These are phyloP conservation scores for Bruguiera gymnorhiza DNA, from an alignment of 345 rosid species.

Conservation along the genomic window DNA sequence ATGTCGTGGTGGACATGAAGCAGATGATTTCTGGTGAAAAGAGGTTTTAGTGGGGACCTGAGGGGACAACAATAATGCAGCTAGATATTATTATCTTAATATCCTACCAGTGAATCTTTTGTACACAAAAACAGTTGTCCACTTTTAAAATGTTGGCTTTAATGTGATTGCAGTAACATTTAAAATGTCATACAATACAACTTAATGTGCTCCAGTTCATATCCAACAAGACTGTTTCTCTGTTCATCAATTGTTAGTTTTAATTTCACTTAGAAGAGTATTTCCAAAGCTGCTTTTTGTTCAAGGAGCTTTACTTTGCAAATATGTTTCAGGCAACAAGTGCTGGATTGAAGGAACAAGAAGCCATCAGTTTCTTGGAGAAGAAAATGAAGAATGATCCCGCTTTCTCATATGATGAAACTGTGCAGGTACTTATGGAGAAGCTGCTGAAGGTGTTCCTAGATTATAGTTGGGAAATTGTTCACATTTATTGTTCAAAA, in stretches of 20 bases:
- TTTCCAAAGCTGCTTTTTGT: not conserved
- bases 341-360: constrained; percentile 97
- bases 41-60: too few species aligned
- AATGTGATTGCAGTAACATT: not conserved
- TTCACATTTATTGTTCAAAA: too few species aligned
- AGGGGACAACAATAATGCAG: too few species aligned
- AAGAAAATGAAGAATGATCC: constrained; percentile 99
- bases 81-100: too few species aligned
- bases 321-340: constrained; percentile 76
- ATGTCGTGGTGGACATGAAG: too few species aligned
- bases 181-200: not conserved
- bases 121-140: too few species aligned
- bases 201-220: not conserved
- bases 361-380: constrained; percentile 96
- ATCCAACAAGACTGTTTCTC: not conserved
- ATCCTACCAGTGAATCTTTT: too few species aligned
- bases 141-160: too few species aligned
- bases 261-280: not conserved
- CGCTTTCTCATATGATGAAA: constrained; percentile 75
- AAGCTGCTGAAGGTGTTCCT: not conserved
- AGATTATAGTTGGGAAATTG: too few species aligned
- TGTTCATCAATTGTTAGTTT: not conserved
- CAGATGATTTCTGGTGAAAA: too few species aligned
- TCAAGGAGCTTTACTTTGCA: not conserved
- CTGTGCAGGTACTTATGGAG: constrained; percentile 68